Evolutionary conservation across 1,284 basidiomycete species (phyloP), one percentile per base, ranked within the genome.

Genomic region (Xerocomus amazonicus): DNA sequence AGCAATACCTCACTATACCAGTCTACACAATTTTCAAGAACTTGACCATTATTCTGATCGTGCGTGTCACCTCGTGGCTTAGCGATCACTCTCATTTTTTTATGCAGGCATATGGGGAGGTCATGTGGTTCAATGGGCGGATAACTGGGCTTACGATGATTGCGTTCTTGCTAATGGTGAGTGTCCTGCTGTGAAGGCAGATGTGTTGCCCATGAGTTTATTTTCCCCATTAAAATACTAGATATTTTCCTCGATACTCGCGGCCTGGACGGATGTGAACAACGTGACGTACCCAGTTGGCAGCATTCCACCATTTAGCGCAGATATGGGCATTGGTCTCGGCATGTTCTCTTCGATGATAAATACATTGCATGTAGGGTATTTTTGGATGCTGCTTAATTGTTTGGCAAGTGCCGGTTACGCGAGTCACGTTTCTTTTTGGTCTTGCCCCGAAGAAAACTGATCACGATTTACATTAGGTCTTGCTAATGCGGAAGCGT

Each of bases 1-100:
- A 96, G 91, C 94, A 96, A 91, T 92, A 84, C 70, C 76, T 97
- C 43, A 88, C 83, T 55, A 96, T 97, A 68, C 93, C 93, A 0
- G 84, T 96, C 27, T 95, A 94, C 71, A 95, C 97, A 3, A 99
- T 99, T 59, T 99, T 99, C 83, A 99, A 99, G 74, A 99, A 99
- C 69, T 69, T 99, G 60, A 97, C 97, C 27, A 99, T 99, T 64
- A 98, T 99, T 59, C 80, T 99, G 33, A 99, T 99, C 63, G 92
- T 92, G 56, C 57, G 87, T 72, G 27, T 43, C 47, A 2, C 39
- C 16, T 39, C 28, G 28, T 54, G 13, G 6, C n/a, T 9, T 29
- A 23, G 26, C 32, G 45, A 31, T n/a, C 0, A 46, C 43, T 9
- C 43, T 61, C 43, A 56, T 35, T 9, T 1, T 46, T 27, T 28